Base-by-base conservation (phyloP, 768 basidiomycete species). In the Rhodotorula sphaerocarpa region DNA sequence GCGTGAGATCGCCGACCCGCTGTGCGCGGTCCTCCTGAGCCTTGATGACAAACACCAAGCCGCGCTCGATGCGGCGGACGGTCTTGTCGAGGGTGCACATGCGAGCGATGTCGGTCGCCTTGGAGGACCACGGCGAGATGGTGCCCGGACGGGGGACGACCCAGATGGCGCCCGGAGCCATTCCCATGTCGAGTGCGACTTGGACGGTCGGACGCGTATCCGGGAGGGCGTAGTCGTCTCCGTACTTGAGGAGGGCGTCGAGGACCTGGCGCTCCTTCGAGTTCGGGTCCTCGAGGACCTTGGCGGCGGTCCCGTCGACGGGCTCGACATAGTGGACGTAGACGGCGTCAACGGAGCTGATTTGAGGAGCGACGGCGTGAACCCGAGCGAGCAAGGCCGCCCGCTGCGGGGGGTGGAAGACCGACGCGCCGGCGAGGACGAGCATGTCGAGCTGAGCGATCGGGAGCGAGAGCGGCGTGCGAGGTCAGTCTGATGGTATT, bases 121-220 rank as follows among this genome's bases (percentile, higher is more conserved):
- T 99, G 76, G 88, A 93, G 9, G 93, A 96, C 95, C 95, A 99
- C 3, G 95, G 92, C 7, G 93, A 96, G 71, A 97, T 86, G 6
- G 92, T 91, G 6, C 93, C 92, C 12, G 63, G 55, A 6, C 67
- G 63, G 3, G 67, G 67, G 10, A 87, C 77, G 44, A 95, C 83
- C 73, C 83, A 93, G 45, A 84, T 76, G 16, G 84, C 77, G 52
- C 82, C 81, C 31, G 50, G 46, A 12, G 58, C 53, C 11, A 50
- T 57, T 27, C 67, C 63, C 16, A 45, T 41, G 73, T 71, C 54
- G 78, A 70, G n/a, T 78, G 72, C 31, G 75, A 73, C 66, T 23
- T 62, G 47, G 34, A 64, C 51, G 46, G 57, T 41, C 31, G 33
- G 30, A 16, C 73, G 65, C 0, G 84, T 84, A 11, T 70, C 75